Evolutionary conservation across 352 stramenopile species (phyloP).

Genomic region (Elongisporangium prolatum): DNA sequence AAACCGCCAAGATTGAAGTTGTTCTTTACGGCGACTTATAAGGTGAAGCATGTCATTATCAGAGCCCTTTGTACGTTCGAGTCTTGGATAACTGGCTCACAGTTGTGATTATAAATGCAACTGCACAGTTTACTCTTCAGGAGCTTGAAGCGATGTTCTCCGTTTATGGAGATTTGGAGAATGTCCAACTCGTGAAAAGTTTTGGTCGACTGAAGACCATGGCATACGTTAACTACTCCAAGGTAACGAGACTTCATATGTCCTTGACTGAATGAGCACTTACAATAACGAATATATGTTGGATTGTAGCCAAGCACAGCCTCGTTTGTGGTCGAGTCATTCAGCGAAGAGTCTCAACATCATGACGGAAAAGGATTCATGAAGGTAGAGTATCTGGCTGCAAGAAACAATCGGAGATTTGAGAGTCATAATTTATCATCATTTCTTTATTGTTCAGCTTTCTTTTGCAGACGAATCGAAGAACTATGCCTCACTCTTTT

Average conservation of each 20-base stretch:
- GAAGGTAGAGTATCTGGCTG: slow-evolving; percentile 22
- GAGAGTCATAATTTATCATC: background rate
- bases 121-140: slow-evolving; percentile 62
- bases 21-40: slow-evolving; percentile 72
- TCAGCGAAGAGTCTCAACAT: slow-evolving; percentile 34
- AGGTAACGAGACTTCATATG: no score
- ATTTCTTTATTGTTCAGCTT: slow-evolving; percentile 17
- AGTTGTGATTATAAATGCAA: slow-evolving; percentile 1
- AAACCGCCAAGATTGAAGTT: slow-evolving; percentile 27
- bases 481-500: slow-evolving; percentile 1
- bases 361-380: slow-evolving; percentile 34
- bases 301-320: slow-evolving; percentile 38
- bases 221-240: slow-evolving; percentile 74
- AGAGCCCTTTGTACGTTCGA: no score
- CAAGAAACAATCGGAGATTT: background rate
- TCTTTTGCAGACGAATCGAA: slow-evolving; percentile 42
- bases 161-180: slow-evolving; percentile 73
- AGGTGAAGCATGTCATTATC: slow-evolving; percentile 21
- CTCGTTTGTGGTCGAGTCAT: slow-evolving; percentile 47
- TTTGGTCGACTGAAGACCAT: slow-evolving; percentile 84
- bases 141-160: slow-evolving; percentile 80
- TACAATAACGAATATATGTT: no score
- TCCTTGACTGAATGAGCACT: no score
- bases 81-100: background rate
- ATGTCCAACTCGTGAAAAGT: slow-evolving; percentile 58